Percentiles rank a stretch among this genome's conserved stretches.
phyloP scores from a whole-genome alignment of 352 stramenopile species.

The Phytophthora ramorum region DNA sequence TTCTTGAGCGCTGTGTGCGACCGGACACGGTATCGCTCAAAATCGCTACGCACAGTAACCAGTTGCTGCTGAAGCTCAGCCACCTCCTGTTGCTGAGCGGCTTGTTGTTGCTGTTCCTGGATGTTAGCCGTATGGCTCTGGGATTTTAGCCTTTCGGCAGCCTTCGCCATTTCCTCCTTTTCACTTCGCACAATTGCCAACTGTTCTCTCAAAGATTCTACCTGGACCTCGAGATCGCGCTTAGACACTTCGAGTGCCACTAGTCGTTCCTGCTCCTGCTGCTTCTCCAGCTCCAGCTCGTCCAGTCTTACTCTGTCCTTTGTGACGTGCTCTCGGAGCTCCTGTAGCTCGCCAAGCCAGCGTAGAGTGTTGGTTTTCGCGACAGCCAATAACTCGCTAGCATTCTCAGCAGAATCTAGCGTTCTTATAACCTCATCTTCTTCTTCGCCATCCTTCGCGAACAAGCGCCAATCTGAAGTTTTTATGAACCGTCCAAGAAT shows the following conservation, averaged over 20 bases:
- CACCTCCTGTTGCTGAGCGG: constrained; percentile 35
- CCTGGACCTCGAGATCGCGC: constrained; percentile 23
- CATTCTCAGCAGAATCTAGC: constrained; percentile 11
- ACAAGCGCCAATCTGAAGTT: constrained; percentile 31
- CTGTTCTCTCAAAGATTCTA: constrained; percentile 37
- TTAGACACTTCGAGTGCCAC: constrained; percentile 23
- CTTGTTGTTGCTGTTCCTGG: constrained; percentile 31
- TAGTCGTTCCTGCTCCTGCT: constrained; percentile 22
- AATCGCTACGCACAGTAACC: constrained; percentile 49
- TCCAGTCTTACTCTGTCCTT: constrained; percentile 16
- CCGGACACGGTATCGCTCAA: constrained; percentile 70
- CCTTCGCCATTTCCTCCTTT: constrained; percentile 23
- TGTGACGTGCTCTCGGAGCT: constrained; percentile 17
- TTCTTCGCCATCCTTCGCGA: constrained; percentile 26
- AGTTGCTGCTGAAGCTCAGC: constrained; percentile 45
- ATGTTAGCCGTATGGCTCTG: constrained; percentile 30
- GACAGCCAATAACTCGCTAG: constrained; percentile 16
- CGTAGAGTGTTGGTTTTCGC: constrained; percentile 19
- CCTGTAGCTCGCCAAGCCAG: constrained; percentile 34
- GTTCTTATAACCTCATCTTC: constrained; percentile 1
- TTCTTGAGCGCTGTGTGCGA: constrained; percentile 83
- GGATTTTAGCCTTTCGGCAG: constrained; percentile 18
- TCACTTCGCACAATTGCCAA: constrained; percentile 22
- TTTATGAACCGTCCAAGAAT: constrained; percentile 29
- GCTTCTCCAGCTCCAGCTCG: constrained; percentile 25